phyloP scores from a whole-genome alignment of 2,329 filamentous ascomycete species.

The Pyrenophora seminiperda region DNA sequence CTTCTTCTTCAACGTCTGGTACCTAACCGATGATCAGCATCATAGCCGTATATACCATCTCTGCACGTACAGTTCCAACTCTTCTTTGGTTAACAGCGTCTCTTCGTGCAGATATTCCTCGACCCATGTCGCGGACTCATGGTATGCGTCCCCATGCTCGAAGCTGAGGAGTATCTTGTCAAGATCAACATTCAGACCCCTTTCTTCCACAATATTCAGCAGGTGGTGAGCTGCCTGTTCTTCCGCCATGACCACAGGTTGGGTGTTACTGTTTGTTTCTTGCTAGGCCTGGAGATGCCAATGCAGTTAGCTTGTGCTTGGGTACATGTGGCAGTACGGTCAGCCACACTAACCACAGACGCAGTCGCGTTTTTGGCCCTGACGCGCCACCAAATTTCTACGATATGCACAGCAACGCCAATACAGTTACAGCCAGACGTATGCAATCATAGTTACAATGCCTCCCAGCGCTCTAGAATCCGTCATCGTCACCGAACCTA shows the following conservation, averaged over 20 bases:
- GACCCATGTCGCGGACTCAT: slow-evolving; percentile 53
- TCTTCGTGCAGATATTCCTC: slow-evolving; percentile 53
- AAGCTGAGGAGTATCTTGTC: slow-evolving; percentile 58
- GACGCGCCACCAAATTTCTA: slow-evolving; percentile 32
- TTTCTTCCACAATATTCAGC: slow-evolving; percentile 52
- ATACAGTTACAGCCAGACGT: neutral
- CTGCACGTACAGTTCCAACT: slow-evolving; percentile 52
- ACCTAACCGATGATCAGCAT: slow-evolving; percentile 27
- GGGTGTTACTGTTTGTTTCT: slow-evolving; percentile 26
- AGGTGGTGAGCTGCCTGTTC: slow-evolving; percentile 50
- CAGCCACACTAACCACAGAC: slow-evolving; percentile 22
- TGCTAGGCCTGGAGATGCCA: slow-evolving; percentile 26
- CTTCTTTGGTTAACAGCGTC: slow-evolving; percentile 56
- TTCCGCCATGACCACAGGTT: slow-evolving; percentile 35
- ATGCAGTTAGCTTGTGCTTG: slow-evolving; percentile 32
- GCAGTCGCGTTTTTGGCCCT: slow-evolving; percentile 39
- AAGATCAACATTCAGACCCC: slow-evolving; percentile 50
- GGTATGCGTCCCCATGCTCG: slow-evolving; percentile 49
- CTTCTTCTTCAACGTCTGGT: slow-evolving; percentile 42
- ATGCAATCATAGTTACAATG: slow-evolving; percentile 23
- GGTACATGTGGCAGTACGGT: slow-evolving; percentile 20
- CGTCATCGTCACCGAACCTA: slow-evolving; percentile 24
- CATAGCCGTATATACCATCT: rapidly evolving
- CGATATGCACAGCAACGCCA: neutral
- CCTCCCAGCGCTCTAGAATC: slow-evolving; percentile 35